phyloP scores from a whole-genome alignment of 306 rosid species.

The Medicago arabica region DNA sequence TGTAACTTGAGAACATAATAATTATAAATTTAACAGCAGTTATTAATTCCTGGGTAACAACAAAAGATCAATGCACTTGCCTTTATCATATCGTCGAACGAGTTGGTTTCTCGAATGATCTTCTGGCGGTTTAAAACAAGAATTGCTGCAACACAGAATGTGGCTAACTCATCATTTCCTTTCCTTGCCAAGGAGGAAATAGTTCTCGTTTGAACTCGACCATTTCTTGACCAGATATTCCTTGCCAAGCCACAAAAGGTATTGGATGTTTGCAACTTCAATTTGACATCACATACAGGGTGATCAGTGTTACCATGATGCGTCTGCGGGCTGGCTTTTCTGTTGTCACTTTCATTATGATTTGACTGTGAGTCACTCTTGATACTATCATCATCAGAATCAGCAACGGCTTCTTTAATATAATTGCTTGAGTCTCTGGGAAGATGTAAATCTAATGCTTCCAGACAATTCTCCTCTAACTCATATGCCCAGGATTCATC shows the following conservation, averaged over 20 bases:
- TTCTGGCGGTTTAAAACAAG: constrained; percentile 79
- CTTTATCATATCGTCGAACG: constrained; percentile 95
- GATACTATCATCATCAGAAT: constrained; percentile 49
- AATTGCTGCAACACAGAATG: constrained; percentile 88
- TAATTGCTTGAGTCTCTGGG: constrained; percentile 60
- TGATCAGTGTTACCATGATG: constrained; percentile 53
- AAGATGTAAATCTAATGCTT: constrained; percentile 70
- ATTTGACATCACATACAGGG: constrained; percentile 50
- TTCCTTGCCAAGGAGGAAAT: constrained; percentile 64
- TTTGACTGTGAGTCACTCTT: constrained; percentile 54
- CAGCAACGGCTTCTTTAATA: constrained; percentile 51
- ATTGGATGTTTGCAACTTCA: constrained; percentile 58
- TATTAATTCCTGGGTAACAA: constrained; percentile 6
- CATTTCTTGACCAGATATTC: constrained; percentile 72
- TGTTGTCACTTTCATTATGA: constrained; percentile 49
- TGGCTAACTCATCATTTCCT: constrained; percentile 73
- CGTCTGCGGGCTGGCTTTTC: constrained; percentile 48
- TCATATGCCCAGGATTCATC: constrained; percentile 67
- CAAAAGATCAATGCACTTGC: constrained; percentile 55
- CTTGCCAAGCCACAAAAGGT: constrained; percentile 82
- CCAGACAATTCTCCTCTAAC: constrained; percentile 71
- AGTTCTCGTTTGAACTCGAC: constrained; percentile 51
- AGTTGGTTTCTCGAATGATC: constrained; percentile 77
- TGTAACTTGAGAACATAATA: constrained; percentile 8
- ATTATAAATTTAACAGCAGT: constrained; percentile 23